phyloP scores from a whole-genome alignment of 164 flowering plant species.

The Nymphaea colorata region DNA sequence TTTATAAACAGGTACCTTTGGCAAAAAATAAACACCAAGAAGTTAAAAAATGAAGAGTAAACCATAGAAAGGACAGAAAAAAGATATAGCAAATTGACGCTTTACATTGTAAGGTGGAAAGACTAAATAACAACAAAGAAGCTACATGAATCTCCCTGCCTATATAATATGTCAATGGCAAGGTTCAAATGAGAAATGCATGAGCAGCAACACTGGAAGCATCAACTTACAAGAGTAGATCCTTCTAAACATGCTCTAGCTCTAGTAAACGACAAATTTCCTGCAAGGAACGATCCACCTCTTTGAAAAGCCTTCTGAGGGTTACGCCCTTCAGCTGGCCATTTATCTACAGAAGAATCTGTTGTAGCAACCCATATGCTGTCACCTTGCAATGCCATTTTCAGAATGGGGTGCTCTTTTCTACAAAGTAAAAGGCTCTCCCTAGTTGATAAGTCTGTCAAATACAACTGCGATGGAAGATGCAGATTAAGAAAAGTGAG shows the following conservation, averaged over 20 bases:
- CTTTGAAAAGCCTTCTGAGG: constrained; percentile 72
- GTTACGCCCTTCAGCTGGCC: constrained; percentile 75
- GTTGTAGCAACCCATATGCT: constrained; percentile 89
- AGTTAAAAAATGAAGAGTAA: no score
- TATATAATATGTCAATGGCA: no score
- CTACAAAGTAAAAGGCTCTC: constrained; percentile 88
- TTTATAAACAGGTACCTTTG: constrained; percentile 61
- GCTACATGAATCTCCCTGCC: no score
- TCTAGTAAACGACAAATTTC: constrained; percentile 85
- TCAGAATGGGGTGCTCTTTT: constrained; percentile 72
- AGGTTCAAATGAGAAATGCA: background rate
- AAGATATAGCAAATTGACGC: no score
- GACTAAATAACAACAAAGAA: no score
- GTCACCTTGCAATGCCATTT: constrained; percentile 80
- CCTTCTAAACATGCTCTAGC: constrained; percentile 89
- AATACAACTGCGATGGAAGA: constrained; percentile 48
- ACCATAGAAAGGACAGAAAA: no score
- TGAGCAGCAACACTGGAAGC: background rate
- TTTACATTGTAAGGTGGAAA: no score
- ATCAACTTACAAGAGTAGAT: constrained; percentile 56
- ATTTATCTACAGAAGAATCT: constrained; percentile 73
- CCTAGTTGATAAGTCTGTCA: constrained; percentile 92
- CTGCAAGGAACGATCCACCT: constrained; percentile 91
- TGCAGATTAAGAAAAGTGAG: background rate
- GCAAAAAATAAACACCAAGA: no score